These are phyloP conservation scores for Chalaropsis ovoidea DNA, from an alignment of 2,329 filamentous ascomycete species.

Conservation along the genomic window DNA sequence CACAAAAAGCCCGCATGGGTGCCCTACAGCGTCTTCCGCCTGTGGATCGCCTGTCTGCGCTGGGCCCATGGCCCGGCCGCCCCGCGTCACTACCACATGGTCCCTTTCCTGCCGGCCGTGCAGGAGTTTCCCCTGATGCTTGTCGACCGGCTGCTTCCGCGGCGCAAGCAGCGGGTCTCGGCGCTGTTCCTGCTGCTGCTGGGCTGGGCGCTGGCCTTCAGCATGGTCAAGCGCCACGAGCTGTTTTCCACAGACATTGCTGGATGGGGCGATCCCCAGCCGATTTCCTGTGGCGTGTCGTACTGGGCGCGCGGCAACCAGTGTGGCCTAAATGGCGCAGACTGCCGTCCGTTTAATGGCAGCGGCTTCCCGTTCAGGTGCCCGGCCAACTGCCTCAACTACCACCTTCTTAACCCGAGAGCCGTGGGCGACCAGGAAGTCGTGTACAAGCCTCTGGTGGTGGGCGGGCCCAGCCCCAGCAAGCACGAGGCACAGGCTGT, in stretches of 20 bases:
- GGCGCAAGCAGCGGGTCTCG: conserved; percentile 47
- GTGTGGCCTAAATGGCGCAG: conserved; percentile 64
- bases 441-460: conserved; percentile 53
- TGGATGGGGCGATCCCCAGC: conserved; percentile 55
- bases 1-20: conserved; percentile 50
- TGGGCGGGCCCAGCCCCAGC: conserved; percentile 54
- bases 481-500: conserved; percentile 41
- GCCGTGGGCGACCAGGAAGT: conserved; percentile 63
- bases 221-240: conserved; percentile 56
- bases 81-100: conserved; percentile 43
- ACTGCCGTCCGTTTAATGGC: conserved; percentile 65
- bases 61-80: conserved; percentile 50
- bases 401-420: conserved; percentile 57
- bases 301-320: conserved; percentile 62
- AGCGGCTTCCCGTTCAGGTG: conserved; percentile 64
- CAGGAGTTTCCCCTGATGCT: conserved; percentile 58
- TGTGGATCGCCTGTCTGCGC: conserved; percentile 34
- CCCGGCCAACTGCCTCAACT: conserved; percentile 58
- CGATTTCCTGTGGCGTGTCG: conserved; percentile 55
- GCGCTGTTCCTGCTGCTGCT: conserved; percentile 52
- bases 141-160: conserved; percentile 53
- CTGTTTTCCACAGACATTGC: conserved; percentile 50
- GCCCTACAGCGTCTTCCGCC: conserved; percentile 45
- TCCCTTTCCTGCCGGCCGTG: conserved; percentile 52
- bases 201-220: conserved; percentile 60